Percentiles rank a stretch among this genome's conserved stretches.
These are phyloP conservation scores for Acanthamoeba culbertsoni DNA, from an alignment of 208 protist species.

Conservation along the genomic window DNA sequence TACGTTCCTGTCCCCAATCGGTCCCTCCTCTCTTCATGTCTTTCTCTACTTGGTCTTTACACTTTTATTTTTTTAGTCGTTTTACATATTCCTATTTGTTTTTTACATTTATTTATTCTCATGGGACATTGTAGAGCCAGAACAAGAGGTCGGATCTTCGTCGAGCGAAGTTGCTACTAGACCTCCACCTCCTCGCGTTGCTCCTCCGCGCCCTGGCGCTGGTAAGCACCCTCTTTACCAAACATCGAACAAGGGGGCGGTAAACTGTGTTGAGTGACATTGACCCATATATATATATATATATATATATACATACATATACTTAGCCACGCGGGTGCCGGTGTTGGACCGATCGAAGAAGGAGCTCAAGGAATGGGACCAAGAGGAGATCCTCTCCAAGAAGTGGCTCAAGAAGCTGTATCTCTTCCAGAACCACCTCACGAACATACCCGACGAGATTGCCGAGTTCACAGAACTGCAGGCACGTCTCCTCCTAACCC, in stretches of 20 bases:
- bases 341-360: slow-evolving; percentile 58
- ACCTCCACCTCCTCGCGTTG: background rate
- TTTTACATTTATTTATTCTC: too few relatives aligned
- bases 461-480: slow-evolving; percentile 1
- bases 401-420: slow-evolving; percentile 53
- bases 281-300: background rate
- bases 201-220: background rate
- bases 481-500: background rate
- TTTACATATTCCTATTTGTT: too few relatives aligned
- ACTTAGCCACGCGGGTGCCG: background rate
- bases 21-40: too few relatives aligned
- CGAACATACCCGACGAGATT: background rate
- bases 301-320: background rate
- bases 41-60: too few relatives aligned
- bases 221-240: background rate
- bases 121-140: too few relatives aligned
- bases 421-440: slow-evolving; percentile 54
- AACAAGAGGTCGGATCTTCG: too few relatives aligned
- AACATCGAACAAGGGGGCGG: background rate
- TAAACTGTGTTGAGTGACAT: background rate
- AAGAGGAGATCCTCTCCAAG: slow-evolving; percentile 7
- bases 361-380: slow-evolving; percentile 38
- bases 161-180: background rate
- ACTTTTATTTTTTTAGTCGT: too few relatives aligned
- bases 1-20: background rate